Conservation (phyloP, 2,329 filamentous ascomycete species). For the Aspergillus caelatus region DNA sequence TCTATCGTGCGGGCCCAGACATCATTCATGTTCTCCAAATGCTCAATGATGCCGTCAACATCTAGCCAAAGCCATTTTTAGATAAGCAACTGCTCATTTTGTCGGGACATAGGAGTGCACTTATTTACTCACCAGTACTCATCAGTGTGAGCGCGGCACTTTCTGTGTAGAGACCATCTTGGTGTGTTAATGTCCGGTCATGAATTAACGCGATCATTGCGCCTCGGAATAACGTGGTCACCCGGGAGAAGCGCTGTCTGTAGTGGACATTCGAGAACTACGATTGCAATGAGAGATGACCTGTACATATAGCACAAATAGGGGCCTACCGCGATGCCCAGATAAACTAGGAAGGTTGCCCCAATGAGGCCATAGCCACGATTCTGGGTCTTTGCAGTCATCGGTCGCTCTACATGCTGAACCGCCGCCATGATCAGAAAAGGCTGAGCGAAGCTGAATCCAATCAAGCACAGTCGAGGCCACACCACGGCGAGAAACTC, state of each 20-base stretch:
- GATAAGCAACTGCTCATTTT: neutral
- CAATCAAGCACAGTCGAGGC: slow-evolving; percentile 24
- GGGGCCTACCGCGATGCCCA: slow-evolving; percentile 37
- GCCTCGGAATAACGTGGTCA: neutral
- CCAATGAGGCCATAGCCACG: slow-evolving; percentile 40
- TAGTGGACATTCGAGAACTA: neutral
- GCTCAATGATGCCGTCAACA: neutral
- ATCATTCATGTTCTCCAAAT: neutral
- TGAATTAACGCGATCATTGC: neutral
- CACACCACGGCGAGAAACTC: slow-evolving; percentile 15
- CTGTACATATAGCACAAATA: neutral
- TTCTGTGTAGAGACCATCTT: neutral
- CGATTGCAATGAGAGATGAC: neutral
- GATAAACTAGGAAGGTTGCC: slow-evolving; percentile 40
- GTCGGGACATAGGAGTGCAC: neutral
- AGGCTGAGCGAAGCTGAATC: slow-evolving; percentile 23
- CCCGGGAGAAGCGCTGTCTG: neutral
- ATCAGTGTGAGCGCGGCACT: slow-evolving; percentile 1
- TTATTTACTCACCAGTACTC: neutral
- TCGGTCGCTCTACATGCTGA: slow-evolving; percentile 12
- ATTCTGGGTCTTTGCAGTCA: slow-evolving; percentile 9
- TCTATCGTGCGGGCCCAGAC: neutral
- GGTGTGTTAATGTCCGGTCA: neutral
- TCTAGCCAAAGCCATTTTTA: neutral
- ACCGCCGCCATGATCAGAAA: slow-evolving; percentile 30